These are phyloP conservation scores for Rehmannia glutinosa DNA, from an alignment of 257 asterid genomes.

Conservation along the genomic window DNA sequence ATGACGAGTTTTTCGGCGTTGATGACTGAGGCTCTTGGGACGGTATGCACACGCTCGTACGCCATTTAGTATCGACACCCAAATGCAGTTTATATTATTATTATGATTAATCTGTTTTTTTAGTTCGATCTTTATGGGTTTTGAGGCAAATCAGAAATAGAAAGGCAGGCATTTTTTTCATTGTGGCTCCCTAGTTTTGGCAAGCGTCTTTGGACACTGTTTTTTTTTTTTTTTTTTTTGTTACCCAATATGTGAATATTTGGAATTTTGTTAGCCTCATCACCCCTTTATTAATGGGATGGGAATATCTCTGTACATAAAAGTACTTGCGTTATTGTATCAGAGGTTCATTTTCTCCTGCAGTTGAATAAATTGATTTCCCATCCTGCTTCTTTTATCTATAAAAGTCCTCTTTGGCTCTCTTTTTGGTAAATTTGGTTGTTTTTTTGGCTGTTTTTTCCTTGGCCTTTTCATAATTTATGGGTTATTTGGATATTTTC, in stretches of 20 bases:
- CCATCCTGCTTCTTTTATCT: background rate
- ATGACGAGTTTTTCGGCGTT: constrained; percentile 89
- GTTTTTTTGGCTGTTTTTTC: no score
- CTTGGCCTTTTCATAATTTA: no score
- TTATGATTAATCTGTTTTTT: background rate
- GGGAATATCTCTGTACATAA: constrained; percentile 47
- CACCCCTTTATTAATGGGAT: constrained; percentile 31
- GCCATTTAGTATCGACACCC: constrained; percentile 39
- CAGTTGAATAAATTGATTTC: constrained; percentile 34
- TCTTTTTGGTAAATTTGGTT: background rate
- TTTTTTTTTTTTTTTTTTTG: constrained; percentile 5
- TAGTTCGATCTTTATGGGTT: constrained; percentile 14
- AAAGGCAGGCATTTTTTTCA: constrained; percentile 35
- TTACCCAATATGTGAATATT: constrained; percentile 63
- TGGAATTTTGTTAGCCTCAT: constrained; percentile 53
- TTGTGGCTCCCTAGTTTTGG: constrained; percentile 24
- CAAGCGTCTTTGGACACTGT: no score
- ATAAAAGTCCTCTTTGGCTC: background rate
- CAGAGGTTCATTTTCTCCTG: constrained; percentile 25
- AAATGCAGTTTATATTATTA: background rate
- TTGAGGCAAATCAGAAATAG: constrained; percentile 37
- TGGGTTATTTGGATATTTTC: no score
- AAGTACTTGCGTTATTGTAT: constrained; percentile 43
- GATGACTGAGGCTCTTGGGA: constrained; percentile 73
- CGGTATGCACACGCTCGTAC: constrained; percentile 79